Percentiles rank a stretch among this genome's conserved stretches.
These are phyloP conservation scores for Aureobasidium sp. DNA, from an alignment of 2,329 filamentous ascomycete species.

Conservation along the genomic window DNA sequence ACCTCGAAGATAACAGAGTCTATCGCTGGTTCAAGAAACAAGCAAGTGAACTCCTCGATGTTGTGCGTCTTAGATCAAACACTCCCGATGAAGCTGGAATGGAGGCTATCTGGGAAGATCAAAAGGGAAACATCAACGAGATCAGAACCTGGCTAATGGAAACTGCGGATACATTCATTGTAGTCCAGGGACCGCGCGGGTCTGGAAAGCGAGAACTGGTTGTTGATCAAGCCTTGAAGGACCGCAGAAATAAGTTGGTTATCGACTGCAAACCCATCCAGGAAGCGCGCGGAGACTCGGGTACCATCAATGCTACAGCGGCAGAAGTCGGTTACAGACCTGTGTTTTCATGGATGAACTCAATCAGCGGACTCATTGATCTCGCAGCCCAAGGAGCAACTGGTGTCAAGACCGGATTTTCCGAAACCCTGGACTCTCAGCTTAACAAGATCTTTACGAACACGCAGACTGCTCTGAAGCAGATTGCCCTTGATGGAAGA, in stretches of 20 bases:
- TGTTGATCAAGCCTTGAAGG: constrained; percentile 69
- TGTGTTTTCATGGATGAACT: constrained; percentile 95
- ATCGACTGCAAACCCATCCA: constrained; percentile 92
- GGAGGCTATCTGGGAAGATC: constrained; percentile 78
- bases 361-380: constrained; percentile 83
- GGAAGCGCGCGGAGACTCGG: constrained; percentile 79
- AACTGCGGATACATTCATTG: constrained; percentile 83
- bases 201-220: constrained; percentile 87
- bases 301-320: constrained; percentile 75
- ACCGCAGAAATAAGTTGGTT: constrained; percentile 65
- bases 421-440: constrained; percentile 83
- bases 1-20: constrained; percentile 62
- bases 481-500: constrained; percentile 62
- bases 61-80: constrained; percentile 40
- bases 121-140: constrained; percentile 71
- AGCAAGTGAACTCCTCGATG: constrained; percentile 51
- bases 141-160: constrained; percentile 82
- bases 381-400: constrained; percentile 89
- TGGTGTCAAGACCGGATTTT: constrained; percentile 89
- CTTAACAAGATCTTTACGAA: constrained; percentile 84
- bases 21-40: constrained; percentile 77
- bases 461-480: constrained; percentile 67
- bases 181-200: constrained; percentile 84
- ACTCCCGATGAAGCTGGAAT: constrained; percentile 60
- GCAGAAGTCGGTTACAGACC: constrained; percentile 81